Base-by-base conservation (phyloP, 352 stramenopile genomes). In the Elongisporangium anandrum region DNA sequence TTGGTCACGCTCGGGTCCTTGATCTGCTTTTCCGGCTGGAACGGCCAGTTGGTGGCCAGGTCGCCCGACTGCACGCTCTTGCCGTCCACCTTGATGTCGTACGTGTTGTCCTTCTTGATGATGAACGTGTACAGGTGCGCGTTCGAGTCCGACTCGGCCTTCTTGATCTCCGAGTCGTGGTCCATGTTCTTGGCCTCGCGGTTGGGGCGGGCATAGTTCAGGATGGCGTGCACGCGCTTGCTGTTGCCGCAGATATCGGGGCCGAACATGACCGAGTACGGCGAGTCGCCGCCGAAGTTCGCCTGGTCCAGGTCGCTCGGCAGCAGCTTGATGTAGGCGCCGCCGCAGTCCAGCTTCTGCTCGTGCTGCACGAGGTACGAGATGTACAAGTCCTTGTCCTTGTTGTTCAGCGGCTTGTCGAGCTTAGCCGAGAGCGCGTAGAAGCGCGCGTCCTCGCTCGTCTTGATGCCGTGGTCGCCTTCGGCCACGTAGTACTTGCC, bases 321-420 rank as follows among this genome's bases (percentile, higher is more conserved):
- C 47, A 99, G 73, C 52, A 99, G 87, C 80, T 99, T 99, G 72
- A 99, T 98, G 92, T 99, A 99, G 12, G 96, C 97, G 60, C 98
- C 98, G 59, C 97, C 98, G 79, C 98, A 99, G 73, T 99, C 97
- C 47, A 99, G 80, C 60, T 98, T 94, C 78, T 99, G 94, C 80
- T 99, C 97, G 75, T 99, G 96, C 86, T 99, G 98, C 54, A 99
- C 95, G 13, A 96, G 80, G 75, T 99, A 99, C 85, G 98, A 98
- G 59, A 98, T 59, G 66, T 95, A 94, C 50, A 98, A 64, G 57
- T 97, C 81, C 74, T 94, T 95, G 62, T 71, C 87, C 66, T 87
- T 80, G 73, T 98, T 98, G 70, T 91, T 81, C 52, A 98, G 79
- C 24, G 87, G 64, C 69, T 87, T 87, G 58, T 57, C 72, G 23